Evolutionary conservation across 2,329 filamentous ascomycete species (phyloP).

Genomic region (Apiospora kogelbergensis): DNA sequence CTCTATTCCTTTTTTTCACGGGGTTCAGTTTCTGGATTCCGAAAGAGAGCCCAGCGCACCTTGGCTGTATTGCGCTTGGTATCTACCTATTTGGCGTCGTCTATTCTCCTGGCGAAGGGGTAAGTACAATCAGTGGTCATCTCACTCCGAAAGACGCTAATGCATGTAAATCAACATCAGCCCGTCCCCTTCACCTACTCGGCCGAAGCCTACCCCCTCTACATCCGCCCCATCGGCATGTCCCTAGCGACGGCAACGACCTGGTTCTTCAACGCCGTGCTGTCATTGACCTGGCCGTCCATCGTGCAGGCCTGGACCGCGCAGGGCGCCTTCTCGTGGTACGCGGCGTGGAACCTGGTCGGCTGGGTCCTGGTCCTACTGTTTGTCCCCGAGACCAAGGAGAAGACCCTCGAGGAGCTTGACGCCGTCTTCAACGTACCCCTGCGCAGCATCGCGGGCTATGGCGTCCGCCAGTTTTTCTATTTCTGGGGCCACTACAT

Average conservation of each 20-base stretch:
- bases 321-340: conserved; percentile 50
- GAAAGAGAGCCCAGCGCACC: conserved; percentile 32
- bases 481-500: conserved; percentile 33
- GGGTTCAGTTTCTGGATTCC: conserved; percentile 49
- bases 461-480: conserved; percentile 32
- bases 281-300: conserved; percentile 47
- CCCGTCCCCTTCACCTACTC: conserved; percentile 66
- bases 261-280: conserved; percentile 43
- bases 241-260: conserved; percentile 54
- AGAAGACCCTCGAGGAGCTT: conserved; percentile 44
- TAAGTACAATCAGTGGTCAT: conserved; percentile 28
- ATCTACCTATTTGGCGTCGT: conserved; percentile 51
- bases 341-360: conserved; percentile 47
- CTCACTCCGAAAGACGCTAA: neutral
- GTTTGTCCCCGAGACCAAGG: conserved; percentile 45
- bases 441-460: conserved; percentile 31
- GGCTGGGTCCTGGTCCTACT: conserved; percentile 44
- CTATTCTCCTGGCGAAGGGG: conserved; percentile 60
- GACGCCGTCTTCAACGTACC: conserved; percentile 38
- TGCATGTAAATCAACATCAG: conserved; percentile 10
- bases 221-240: conserved; percentile 63
- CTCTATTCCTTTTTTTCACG: conserved; percentile 46
- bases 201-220: conserved; percentile 65
- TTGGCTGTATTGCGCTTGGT: conserved; percentile 47
- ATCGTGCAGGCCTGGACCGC: conserved; percentile 43